Conservation (phyloP, 169 alveolate species). For the Plasmodium coatneyi region DNA sequence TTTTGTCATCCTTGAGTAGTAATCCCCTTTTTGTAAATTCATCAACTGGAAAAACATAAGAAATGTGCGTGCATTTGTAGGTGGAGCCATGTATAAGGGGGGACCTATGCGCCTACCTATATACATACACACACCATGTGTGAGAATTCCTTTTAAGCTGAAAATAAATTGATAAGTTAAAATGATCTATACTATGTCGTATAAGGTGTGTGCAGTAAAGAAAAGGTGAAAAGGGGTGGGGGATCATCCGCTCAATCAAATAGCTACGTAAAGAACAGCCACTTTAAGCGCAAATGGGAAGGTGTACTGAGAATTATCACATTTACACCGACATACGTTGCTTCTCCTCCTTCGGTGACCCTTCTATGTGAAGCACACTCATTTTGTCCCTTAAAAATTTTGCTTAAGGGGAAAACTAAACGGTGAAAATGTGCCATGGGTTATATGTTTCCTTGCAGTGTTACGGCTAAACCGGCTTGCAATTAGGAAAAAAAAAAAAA, state of each 20-base stretch:
- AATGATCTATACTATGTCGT: not conserved
- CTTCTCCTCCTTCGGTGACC: not conserved
- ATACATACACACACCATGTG: not conserved
- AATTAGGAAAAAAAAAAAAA: not conserved
- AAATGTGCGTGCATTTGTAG: not conserved
- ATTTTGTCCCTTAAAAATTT: not conserved
- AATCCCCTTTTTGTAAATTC: not conserved
- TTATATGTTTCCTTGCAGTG: not conserved
- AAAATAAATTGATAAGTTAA: not conserved
- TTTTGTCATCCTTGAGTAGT: slow-evolving; percentile 35
- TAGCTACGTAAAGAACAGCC: not conserved
- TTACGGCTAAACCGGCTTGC: not conserved
- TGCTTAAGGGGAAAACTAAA: not conserved
- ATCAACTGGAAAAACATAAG: not conserved
- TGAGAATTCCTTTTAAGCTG: not conserved
- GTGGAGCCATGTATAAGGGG: not conserved
- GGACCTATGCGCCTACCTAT: not conserved
- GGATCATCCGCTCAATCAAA: not conserved
- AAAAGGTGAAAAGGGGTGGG: not conserved
- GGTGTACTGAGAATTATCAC: not conserved
- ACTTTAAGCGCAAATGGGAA: not conserved
- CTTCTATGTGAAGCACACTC: not conserved
- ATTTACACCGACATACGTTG: not conserved
- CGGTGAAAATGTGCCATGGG: not conserved
- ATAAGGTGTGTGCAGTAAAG: not conserved